Evolutionary conservation across 2,329 filamentous ascomycete genomes (phyloP).

Genomic region (Exophiala aquamarina): DNA sequence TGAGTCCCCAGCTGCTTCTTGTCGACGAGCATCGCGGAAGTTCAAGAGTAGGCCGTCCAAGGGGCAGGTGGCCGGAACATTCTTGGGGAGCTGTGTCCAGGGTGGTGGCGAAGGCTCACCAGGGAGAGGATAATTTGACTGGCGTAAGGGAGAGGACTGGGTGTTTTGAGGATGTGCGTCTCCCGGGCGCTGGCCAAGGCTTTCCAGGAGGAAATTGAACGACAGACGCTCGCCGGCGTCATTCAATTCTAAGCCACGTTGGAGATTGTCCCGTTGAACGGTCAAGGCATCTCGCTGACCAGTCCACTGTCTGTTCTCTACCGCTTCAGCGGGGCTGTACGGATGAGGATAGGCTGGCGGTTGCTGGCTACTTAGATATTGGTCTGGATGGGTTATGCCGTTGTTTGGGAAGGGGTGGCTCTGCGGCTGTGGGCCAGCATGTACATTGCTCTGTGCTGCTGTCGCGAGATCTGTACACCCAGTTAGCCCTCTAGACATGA

Average conservation of each 20-base stretch:
- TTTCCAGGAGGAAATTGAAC: constrained; percentile 70
- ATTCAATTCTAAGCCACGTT: constrained; percentile 56
- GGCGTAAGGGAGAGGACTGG: constrained; percentile 8
- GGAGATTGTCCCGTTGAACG: constrained; percentile 41
- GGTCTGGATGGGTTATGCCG: constrained; percentile 12
- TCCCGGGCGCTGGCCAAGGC: constrained; percentile 55
- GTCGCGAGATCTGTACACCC: constrained; percentile 22
- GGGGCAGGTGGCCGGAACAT: constrained; percentile 69
- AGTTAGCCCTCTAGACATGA: constrained; percentile 16
- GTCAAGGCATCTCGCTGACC: constrained; percentile 39
- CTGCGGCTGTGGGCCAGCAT: constrained; percentile 16
- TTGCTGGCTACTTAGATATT: constrained; percentile 33
- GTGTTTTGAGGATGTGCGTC: constrained; percentile 32
- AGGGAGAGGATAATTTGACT: constrained; percentile 23
- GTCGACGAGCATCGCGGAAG: constrained; percentile 69
- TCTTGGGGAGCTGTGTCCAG: constrained; percentile 52
- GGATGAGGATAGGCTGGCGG: constrained; percentile 15
- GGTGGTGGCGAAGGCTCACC: constrained; percentile 33
- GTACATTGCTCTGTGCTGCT: constrained; percentile 26
- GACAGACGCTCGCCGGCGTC: constrained; percentile 63
- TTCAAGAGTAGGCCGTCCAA: constrained; percentile 78
- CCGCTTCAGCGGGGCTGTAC: constrained; percentile 7
- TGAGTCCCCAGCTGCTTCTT: constrained; percentile 65
- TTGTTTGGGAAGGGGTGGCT: constrained; percentile 13
- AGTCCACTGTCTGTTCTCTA: constrained; percentile 15